Percentiles rank a stretch among this genome's conserved stretches.
These are phyloP conservation scores for Tagetes erecta DNA, from an alignment of 129 eudicot species.

Conservation along the genomic window DNA sequence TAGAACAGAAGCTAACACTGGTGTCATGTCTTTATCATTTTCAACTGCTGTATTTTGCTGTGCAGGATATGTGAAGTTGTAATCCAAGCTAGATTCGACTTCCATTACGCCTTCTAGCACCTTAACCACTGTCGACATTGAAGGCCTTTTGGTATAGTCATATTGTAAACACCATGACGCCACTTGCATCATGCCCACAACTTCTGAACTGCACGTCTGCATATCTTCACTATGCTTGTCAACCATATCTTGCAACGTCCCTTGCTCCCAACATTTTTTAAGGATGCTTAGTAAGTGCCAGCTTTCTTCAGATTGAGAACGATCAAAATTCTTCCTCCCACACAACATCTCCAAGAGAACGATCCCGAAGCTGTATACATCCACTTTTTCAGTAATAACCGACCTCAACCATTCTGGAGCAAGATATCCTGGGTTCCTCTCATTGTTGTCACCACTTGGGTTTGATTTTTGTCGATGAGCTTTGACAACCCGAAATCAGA, in stretches of 20 bases:
- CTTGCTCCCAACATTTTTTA: slow-evolving; percentile 27
- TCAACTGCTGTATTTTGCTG: background rate
- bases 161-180: slow-evolving; percentile 44
- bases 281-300: slow-evolving; percentile 30
- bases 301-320: slow-evolving; percentile 25
- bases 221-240: slow-evolving; percentile 10
- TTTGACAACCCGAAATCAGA: slow-evolving; percentile 43
- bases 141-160: slow-evolving; percentile 34
- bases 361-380: slow-evolving; percentile 37
- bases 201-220: slow-evolving; percentile 5
- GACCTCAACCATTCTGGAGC: slow-evolving; percentile 35
- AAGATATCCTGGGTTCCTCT: slow-evolving; percentile 46
- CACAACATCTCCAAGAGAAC: slow-evolving; percentile 39
- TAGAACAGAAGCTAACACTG: slow-evolving; percentile 12
- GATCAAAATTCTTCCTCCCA: slow-evolving; percentile 35
- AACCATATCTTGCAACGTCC: slow-evolving; percentile 24
- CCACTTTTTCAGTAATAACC: slow-evolving; percentile 35
- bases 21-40: slow-evolving; percentile 2
- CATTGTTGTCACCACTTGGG: slow-evolving; percentile 28
- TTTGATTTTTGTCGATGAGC: slow-evolving; percentile 33
- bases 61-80: slow-evolving; percentile 33
- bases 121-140: slow-evolving; percentile 32
- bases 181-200: slow-evolving; percentile 32
- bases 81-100: slow-evolving; percentile 27
- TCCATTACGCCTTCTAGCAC: slow-evolving; percentile 32